Evolutionary conservation across 495 filamentous ascomycete genomes (phyloP), one percentile per base, ranked within the genome.

Genomic region (Daldinia grandis): DNA sequence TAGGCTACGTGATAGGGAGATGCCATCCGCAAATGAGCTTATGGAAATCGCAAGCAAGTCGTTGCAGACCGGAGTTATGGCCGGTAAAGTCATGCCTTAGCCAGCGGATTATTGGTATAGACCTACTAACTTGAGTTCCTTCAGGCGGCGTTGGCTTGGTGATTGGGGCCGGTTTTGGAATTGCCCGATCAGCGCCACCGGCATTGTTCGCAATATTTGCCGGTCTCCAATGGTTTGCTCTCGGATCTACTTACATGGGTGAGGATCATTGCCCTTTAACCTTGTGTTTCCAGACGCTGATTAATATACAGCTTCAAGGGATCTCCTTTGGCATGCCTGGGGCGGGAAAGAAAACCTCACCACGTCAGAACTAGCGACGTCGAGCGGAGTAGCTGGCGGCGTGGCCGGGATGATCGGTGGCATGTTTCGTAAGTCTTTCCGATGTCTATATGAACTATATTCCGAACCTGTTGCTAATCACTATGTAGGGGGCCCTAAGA

Each of bases 191-290:
- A 25, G 86, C 81, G 4, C 80, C 83, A 17, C 88, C 90, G 40
- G 84, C 86, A 8, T 78, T 97, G 5, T 95, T 94, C 80, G 88
- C 93, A 5, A 50, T 89, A 37, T 86, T 88, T 59, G 87, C 89
- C 30, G 90, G 92, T 37, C 81, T 91, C 42, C 93, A 97, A 80
- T 97, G 91, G 86, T 92, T 91, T 80, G 80, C 84, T 40, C 86
- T 96, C 49, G 93, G 93, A 30, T 87, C 84, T 49, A 89, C 88
- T 17, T 99, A 90, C 77, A 92, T 87, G 83, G 91, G 92, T 96
- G 79, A 71, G 75, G 66, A 66, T 15, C 72, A 80, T 80, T 40
- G 54, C 37, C 55, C 58, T 50, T 57, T 3, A 38, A 40, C 15
- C 35, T 57, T 62, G 5, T 42, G 2, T 27, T 9, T 14, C n/a